Base-by-base conservation (phyloP, 2,329 filamentous ascomycete species). In the Pestalotiopsis sp. region DNA sequence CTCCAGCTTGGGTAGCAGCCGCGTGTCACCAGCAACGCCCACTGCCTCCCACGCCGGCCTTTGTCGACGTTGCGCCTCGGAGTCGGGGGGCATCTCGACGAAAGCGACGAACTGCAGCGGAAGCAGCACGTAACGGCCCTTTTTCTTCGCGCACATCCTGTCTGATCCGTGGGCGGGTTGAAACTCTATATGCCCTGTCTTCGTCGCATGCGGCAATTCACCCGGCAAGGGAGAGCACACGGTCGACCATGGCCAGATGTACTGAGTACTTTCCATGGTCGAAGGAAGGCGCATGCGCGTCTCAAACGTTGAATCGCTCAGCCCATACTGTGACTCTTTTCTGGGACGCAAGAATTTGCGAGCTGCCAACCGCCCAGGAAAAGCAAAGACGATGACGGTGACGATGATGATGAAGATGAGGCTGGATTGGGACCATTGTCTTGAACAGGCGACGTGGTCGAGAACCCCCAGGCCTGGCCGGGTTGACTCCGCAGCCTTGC, bases 141-240 rank as follows among this genome's bases (percentile, higher is more conserved):
- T 52, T 52, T 52, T 17, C n/a, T 22, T 52, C 44, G 44, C 6
- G 20, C 20, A 52, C 17, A 52, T 52, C 14, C 58, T 61, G 26
- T 61, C 17, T 61, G 58, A 61, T 17, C 58, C 38, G 30, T 39
- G 30, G 30, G 30, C 35, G 58, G 58, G 26, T 61, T 35, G 17
- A 61, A 58, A 61, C 58, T 61, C 11, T 61, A 61, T 35, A 35
- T 61, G 26, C n/a, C 26, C 24, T 61, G 58, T 61, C 35, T 9
- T 39, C 44, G 44, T 58, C 22, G 56, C 56, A 58, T 58, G 56
- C 56, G 56, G 56, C 26, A 35, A 58, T 58, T 35, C 56, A 58
- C 56, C 56, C 56, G 56, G 56, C 22, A 58, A 35, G 22, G 13
- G 44, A 9, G 44, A 20, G 44, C 17, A 9, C 44, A n/a, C n/a